Evolutionary conservation across 306 rosid species (phyloP).

Genomic region (Cucurbita moschata): DNA sequence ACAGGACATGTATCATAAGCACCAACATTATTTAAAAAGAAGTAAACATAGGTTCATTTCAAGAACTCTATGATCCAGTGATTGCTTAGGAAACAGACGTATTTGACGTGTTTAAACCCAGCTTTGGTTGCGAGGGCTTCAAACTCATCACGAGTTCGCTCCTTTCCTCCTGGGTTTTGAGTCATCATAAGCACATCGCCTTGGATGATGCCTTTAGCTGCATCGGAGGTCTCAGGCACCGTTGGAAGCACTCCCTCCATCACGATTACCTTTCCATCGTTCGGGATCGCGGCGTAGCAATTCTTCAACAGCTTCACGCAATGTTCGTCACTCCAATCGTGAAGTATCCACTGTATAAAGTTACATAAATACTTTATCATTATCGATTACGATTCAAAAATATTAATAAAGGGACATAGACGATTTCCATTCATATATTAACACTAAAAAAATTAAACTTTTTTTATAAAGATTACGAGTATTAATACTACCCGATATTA

Average conservation of each 20-base stretch:
- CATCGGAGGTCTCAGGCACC: constrained; percentile 15
- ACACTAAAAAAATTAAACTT: too few relatives aligned
- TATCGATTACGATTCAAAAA: too few relatives aligned
- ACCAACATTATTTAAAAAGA: too few relatives aligned
- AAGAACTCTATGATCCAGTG: constrained; percentile 42
- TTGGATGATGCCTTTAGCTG: constrained; percentile 2
- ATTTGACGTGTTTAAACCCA: constrained; percentile 33
- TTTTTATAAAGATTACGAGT: too few relatives aligned
- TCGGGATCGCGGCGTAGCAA: constrained; percentile 30
- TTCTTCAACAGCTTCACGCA: constrained; percentile 30
- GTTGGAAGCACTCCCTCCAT: constrained; percentile 25
- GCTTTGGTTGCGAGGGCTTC: constrained; percentile 24
- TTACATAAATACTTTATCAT: too few relatives aligned
- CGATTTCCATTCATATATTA: too few relatives aligned
- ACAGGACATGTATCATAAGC: too few relatives aligned
- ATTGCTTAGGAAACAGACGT: constrained; percentile 15
- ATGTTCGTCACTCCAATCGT: constrained; percentile 22
- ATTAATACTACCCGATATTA: too few relatives aligned
- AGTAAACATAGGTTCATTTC: constrained; percentile 8
- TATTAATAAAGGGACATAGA: too few relatives aligned
- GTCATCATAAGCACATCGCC: constrained; percentile 38
- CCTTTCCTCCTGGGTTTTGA: constrained; percentile 36
- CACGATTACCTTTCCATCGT: constrained; percentile 38
- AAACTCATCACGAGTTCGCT: constrained; percentile 28
- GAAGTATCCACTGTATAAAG: constrained; percentile 22